phyloP scores from a whole-genome alignment of 148 eudicot species.

The Polygonum aviculare region DNA sequence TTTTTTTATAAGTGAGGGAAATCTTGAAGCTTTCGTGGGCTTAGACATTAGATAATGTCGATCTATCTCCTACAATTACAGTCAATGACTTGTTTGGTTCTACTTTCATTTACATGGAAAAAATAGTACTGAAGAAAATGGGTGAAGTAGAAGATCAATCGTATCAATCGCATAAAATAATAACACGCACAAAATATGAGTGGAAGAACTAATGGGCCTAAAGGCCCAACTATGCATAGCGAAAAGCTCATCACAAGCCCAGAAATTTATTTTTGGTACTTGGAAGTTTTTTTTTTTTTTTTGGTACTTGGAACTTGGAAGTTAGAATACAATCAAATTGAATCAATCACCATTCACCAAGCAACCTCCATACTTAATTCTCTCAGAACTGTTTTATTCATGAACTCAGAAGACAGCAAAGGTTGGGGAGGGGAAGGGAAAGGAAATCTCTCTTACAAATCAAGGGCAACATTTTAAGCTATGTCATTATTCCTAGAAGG shows the following conservation, averaged over 20 bases:
- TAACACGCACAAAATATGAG: too few relatives aligned
- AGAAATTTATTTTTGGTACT: too few relatives aligned
- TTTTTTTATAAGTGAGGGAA: not conserved
- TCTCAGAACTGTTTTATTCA: too few relatives aligned
- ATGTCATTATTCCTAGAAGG: too few relatives aligned
- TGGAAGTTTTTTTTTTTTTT: too few relatives aligned
- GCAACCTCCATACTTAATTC: not conserved
- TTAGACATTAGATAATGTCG: not conserved
- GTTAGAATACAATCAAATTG: not conserved
- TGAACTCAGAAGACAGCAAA: too few relatives aligned
- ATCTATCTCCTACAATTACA: not conserved
- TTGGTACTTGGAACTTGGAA: too few relatives aligned
- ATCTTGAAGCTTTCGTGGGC: not conserved
- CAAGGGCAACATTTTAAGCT: too few relatives aligned
- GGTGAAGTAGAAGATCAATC: not conserved
- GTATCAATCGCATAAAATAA: not conserved
- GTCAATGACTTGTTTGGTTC: not conserved
- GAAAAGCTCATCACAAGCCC: not conserved
- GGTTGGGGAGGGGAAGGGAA: too few relatives aligned
- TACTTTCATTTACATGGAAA: not conserved
- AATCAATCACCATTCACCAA: not conserved
- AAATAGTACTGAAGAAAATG: too few relatives aligned
- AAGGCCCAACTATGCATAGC: too few relatives aligned
- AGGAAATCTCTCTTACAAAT: too few relatives aligned
- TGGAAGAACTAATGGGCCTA: not conserved